Base-by-base conservation (phyloP, 2,329 filamentous ascomycete species). In the Endothia cerciana region DNA sequence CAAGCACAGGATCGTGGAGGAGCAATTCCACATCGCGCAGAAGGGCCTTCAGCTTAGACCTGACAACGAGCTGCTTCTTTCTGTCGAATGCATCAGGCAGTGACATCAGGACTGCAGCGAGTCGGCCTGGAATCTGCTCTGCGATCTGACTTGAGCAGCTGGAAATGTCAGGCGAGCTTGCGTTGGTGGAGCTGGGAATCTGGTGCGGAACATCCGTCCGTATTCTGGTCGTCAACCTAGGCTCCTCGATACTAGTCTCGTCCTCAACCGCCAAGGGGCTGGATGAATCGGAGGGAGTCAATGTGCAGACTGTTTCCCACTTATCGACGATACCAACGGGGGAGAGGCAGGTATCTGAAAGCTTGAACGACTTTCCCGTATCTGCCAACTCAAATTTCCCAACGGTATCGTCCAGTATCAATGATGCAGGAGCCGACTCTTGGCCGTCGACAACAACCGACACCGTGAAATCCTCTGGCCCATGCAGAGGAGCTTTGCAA, bases 251-350 rank as follows among this genome's bases (percentile, higher is more conserved):
- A 36, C 7, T 15, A 25, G n/a, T 25, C n/a, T 25, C 22, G 55
- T 11, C 38, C 38, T 41, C 8, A 40, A 22, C n/a, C 55, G 36
- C 55, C 36, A 15, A 41, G 6, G 55, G 30, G n/a, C 33, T 40
- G n/a, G 55, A 17, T 15, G 38, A 41, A 41, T 30, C 4, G 40
- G 57, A n/a, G 19, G 36, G 13, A 45, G 22, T n/a, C 57, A 41
- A 19, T 28, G 38, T 38, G 25, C 19, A 28, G 10, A 45, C 13
- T 43, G 17, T 19, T 2, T 59, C 25, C 57, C 57, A 59, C 25
- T 59, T 43, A 17, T 59, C 57, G 13, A 59, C 13, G 25, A 59
- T 59, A n/a, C 57, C 57, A 25, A 59, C 57, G 25, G 57, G 57
- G 6, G 36, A 45, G 22, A 43, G 25, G 40, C 57, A 59, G 15